Conservation (phyloP, 2,329 filamentous ascomycete species). For the Colletotrichum falcatum region DNA sequence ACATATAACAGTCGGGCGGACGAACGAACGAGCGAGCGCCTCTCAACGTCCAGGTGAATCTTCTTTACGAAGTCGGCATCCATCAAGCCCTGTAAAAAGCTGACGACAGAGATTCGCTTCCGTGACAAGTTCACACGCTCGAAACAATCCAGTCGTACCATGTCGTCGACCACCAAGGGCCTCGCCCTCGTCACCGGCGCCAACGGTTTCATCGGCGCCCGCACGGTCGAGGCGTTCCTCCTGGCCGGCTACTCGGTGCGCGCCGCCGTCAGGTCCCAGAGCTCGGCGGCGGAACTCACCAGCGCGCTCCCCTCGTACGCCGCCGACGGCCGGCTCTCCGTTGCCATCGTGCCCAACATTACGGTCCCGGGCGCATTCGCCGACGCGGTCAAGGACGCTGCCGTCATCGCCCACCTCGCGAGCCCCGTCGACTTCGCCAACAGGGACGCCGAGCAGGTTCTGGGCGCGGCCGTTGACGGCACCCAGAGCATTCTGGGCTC, state of each 20-base stretch:
- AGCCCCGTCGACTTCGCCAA: conserved; percentile 52
- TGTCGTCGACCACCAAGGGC: conserved; percentile 19
- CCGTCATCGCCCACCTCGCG: conserved; percentile 60
- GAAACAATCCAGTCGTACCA: neutral
- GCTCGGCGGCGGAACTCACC: conserved; percentile 41
- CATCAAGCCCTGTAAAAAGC: too few relatives aligned
- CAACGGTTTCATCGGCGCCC: conserved; percentile 54
- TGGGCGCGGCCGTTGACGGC: conserved; percentile 53
- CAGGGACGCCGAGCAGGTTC: conserved; percentile 55
- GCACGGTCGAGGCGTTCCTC: conserved; percentile 52
- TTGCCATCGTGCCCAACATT: conserved; percentile 52
- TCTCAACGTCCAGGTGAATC: neutral
- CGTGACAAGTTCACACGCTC: neutral
- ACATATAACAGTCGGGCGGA: neutral
- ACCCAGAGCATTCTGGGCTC: conserved; percentile 54
- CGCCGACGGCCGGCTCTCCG: conserved; percentile 41
- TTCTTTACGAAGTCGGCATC: too few relatives aligned
- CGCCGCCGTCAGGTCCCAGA: conserved; percentile 51
- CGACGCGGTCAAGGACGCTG: conserved; percentile 50
- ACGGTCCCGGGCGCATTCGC: conserved; percentile 50
- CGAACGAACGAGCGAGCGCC: neutral
- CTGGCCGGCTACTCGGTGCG: conserved; percentile 53
- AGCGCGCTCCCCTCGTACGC: conserved; percentile 42
- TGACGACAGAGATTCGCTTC: neutral
- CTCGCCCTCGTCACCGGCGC: conserved; percentile 53